Base-by-base conservation (phyloP, 1,139 yeast genomes). In the Yamadazyma diddensiae region DNA sequence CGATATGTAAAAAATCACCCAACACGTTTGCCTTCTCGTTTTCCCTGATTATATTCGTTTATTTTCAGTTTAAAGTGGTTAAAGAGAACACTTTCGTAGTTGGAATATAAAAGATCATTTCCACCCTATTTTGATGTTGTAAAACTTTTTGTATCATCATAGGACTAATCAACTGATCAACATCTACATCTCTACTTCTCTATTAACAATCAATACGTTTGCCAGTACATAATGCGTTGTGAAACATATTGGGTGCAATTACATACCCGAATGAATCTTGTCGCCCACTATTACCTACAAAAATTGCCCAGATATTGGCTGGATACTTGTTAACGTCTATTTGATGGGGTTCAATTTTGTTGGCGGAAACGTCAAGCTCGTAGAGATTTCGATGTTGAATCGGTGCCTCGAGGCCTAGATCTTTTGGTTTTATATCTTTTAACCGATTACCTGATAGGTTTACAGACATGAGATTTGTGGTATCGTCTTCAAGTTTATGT, bases 41-140 rank as follows among this genome's bases (percentile, higher is more conserved):
- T 54, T 57, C 70, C 73, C 75, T 69, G 73, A 57, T 57, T 49
- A 64, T 66, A 69, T 69, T 69, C 75, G 72, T 49, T 69, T 69
- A 66, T 64, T 58, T 61, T 57, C 73, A 68, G 74, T 66, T 47
- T 65, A 68, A 69, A 66, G 46, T 68, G 73, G 73, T 61, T 35
- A 40, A 60, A 45, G 73, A 57, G 72, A 65, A 65, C 62, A 65
- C 71, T 66, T 62, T 63, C 68, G 71, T 63, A 43, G 49, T 57
- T 62, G 73, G 70, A 53, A 65, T 38, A 66, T 36, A 43, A 55
- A 11, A 33, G 73, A 52, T 69, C 73, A 57, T 56, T 70, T 69
- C 75, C 75, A 69, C 75, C 75, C 75, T 65, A 62, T 50, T 48
- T 46, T 56, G 41, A 38, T 43, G 28, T 15, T 19, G 24, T 30